Evolutionary conservation across 2,329 filamentous ascomycete genomes (phyloP).

Genomic region (Lecanoromycetidae sp.): DNA sequence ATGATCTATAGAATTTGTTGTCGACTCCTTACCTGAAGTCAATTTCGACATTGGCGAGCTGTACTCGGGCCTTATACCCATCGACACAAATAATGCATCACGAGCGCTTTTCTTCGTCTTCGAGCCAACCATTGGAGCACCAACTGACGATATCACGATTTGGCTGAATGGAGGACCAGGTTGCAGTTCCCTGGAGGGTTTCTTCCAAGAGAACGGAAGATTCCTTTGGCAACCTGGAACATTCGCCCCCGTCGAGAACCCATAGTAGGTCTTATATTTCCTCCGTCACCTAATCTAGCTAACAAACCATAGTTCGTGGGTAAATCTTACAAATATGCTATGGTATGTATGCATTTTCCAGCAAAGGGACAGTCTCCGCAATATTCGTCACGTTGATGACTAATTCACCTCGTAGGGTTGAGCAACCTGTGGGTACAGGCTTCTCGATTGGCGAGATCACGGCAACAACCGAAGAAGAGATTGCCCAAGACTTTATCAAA

Average conservation of each 20-base stretch:
- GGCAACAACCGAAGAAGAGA: constrained; percentile 37
- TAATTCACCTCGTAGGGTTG: constrained; percentile 64
- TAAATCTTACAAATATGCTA: constrained; percentile 25
- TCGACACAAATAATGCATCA: constrained; percentile 40
- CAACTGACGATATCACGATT: constrained; percentile 48
- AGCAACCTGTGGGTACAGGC: constrained; percentile 38
- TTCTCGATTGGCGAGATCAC: constrained; percentile 33
- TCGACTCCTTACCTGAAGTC: constrained; percentile 57
- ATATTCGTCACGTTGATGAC: constrained; percentile 87
- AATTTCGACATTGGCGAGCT: constrained; percentile 38
- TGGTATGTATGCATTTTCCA: constrained; percentile 58
- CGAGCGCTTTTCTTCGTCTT: constrained; percentile 52
- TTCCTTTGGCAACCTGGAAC: constrained; percentile 17
- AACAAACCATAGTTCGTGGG: constrained; percentile 20
- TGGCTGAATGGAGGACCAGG: constrained; percentile 31
- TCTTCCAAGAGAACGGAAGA: constrained; percentile 16
- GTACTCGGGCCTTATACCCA: constrained; percentile 53
- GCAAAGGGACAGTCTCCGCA: too few relatives aligned
- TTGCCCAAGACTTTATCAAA: constrained; percentile 36
- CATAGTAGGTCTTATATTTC: constrained; percentile 35
- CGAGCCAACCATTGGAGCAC: constrained; percentile 45
- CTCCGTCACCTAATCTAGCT: not conserved
- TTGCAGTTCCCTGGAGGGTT: constrained; percentile 23
- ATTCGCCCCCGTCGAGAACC: constrained; percentile 18
- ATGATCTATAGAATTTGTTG: constrained; percentile 43